These are phyloP conservation scores for Wallacemonas sp. DNA, from an alignment of 208 protist genomes.

Conservation along the genomic window DNA sequence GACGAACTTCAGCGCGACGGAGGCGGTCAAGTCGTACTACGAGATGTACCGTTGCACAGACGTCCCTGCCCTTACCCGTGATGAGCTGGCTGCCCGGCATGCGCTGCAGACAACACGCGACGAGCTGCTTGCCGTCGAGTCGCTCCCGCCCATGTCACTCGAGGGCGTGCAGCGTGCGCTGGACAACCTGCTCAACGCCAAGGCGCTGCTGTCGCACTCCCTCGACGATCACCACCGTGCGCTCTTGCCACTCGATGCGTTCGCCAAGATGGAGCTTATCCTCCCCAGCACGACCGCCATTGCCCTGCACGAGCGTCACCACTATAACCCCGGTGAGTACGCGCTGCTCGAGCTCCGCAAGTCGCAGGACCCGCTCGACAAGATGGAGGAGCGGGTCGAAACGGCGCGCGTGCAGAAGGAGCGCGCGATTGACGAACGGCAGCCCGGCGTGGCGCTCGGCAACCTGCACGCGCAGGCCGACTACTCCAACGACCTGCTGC, in stretches of 20 bases:
- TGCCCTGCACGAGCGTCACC: slow-evolving; percentile 68
- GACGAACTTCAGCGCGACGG: slow-evolving; percentile 36
- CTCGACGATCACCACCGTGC: slow-evolving; percentile 48
- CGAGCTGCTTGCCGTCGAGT: slow-evolving; percentile 36
- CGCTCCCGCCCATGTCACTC: slow-evolving; percentile 35
- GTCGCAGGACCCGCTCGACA: slow-evolving; percentile 51
- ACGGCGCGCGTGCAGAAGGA: slow-evolving; percentile 60
- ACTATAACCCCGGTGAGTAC: slow-evolving; percentile 75
- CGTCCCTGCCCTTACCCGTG: slow-evolving; percentile 34
- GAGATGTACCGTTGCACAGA: slow-evolving; percentile 66
- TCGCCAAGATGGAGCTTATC: slow-evolving; percentile 47
- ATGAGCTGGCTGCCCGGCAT: slow-evolving; percentile 43
- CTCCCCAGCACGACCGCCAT: slow-evolving; percentile 59
- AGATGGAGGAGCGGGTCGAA: slow-evolving; percentile 63
- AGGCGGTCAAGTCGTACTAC: slow-evolving; percentile 52
- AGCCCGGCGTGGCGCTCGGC: slow-evolving; percentile 60
- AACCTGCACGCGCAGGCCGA: slow-evolving; percentile 78
- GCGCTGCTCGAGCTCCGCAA: slow-evolving; percentile 61
- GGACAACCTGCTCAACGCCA: slow-evolving; percentile 63
- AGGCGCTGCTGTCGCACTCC: slow-evolving; percentile 40
- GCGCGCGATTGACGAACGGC: slow-evolving; percentile 51
- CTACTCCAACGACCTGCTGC: slow-evolving; percentile 79
- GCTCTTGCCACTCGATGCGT: slow-evolving; percentile 35
- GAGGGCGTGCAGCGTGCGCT: slow-evolving; percentile 61
- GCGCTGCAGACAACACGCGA: slow-evolving; percentile 33